Conservation (phyloP, 129 eudicot genomes). For the Heracleum sosnowskyi region DNA sequence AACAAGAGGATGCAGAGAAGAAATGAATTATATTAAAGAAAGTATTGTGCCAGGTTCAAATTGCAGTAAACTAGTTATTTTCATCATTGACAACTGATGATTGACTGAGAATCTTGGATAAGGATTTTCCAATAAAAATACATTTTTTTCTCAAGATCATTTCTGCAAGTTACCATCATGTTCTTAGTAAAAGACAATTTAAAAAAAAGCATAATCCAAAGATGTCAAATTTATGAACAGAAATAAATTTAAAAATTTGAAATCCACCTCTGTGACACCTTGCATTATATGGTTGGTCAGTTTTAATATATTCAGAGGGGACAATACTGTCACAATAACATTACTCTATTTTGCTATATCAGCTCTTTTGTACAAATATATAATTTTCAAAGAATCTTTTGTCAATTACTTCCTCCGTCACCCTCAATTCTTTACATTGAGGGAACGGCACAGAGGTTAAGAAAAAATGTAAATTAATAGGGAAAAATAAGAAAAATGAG, state of each 20-base stretch:
- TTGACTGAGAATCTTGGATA: conserved; percentile 10
- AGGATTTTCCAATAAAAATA: background rate
- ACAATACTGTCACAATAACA: conserved; percentile 21
- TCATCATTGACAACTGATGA: conserved; percentile 8
- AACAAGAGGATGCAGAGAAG: background rate
- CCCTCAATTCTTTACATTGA: no score
- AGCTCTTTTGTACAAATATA: conserved; percentile 25
- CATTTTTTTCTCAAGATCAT: background rate
- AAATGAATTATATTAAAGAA: background rate
- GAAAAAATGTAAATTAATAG: no score
- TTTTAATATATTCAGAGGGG: conserved; percentile 3
- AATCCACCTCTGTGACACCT: conserved; percentile 15
- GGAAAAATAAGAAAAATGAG: no score
- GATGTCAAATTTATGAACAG: background rate
- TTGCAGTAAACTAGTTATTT: background rate
- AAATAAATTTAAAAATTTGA: background rate
- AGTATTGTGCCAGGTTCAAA: background rate
- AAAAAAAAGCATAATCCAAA: background rate
- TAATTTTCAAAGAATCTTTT: conserved; percentile 40
- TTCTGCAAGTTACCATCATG: conserved; percentile 4
- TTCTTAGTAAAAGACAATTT: background rate
- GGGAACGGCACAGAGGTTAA: no score
- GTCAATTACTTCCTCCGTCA: no score
- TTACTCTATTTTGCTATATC: conserved; percentile 12
- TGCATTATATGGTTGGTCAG: conserved; percentile 24